Conservation (phyloP, 768 basidiomycete genomes). For the Mycena galopus region DNA sequence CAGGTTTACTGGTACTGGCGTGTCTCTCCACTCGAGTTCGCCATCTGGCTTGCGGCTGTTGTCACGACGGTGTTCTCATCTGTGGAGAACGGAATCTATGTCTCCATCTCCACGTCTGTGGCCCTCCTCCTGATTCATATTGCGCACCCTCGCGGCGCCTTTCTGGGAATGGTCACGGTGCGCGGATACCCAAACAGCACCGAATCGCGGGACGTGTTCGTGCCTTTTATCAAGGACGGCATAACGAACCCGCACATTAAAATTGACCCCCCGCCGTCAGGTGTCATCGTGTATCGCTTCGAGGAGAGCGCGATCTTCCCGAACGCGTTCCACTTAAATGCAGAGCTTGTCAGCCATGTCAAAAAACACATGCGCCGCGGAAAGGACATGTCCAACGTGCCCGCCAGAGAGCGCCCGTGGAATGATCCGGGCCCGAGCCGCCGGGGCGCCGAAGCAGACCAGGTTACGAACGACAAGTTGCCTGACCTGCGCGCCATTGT, state of each 20-base stretch:
- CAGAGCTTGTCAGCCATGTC: constrained; percentile 83
- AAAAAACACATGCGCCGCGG: constrained; percentile 83
- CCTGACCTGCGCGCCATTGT: constrained; percentile 89
- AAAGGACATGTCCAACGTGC: constrained; percentile 75
- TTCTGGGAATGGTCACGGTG: constrained; percentile 89
- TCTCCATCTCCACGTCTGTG: constrained; percentile 83
- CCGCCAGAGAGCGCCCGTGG: constrained; percentile 86
- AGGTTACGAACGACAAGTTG: constrained; percentile 62
- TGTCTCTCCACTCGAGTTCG: constrained; percentile 91
- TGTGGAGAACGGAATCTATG: constrained; percentile 94
- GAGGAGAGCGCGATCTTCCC: constrained; percentile 93
- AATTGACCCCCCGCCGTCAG: constrained; percentile 84
- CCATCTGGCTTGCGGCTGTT: constrained; percentile 92
- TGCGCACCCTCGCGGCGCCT: constrained; percentile 89
- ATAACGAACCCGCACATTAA: constrained; percentile 78
- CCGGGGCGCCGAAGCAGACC: constrained; percentile 60
- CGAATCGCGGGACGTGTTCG: constrained; percentile 81
- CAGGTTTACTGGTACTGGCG: constrained; percentile 94
- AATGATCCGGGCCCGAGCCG: constrained; percentile 88
- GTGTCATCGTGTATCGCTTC: constrained; percentile 91
- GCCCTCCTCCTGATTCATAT: constrained; percentile 87
- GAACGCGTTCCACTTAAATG: constrained; percentile 78
- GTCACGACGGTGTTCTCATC: constrained; percentile 92
- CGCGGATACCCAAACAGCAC: constrained; percentile 53
- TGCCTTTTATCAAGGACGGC: constrained; percentile 76